A percentile compares a stretch with the other conserved stretches of the same genome.
Evolutionary conservation across 805 yeast genomes (phyloP).

Genomic region (Ogataea pignaliae): DNA sequence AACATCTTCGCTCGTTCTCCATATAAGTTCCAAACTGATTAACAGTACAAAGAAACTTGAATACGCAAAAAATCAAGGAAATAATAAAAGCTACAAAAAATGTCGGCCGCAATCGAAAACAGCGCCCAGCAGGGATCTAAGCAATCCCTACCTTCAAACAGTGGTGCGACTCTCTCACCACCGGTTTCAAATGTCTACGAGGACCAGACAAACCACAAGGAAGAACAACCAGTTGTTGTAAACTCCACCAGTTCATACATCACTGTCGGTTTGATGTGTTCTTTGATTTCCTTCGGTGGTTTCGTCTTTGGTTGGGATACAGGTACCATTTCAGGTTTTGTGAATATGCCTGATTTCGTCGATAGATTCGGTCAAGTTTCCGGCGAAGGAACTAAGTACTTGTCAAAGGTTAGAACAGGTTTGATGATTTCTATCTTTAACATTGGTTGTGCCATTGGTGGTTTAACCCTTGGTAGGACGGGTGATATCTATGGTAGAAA

Average conservation of each 20-base stretch:
- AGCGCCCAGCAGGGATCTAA: no score
- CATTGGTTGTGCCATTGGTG: conserved; percentile 72
- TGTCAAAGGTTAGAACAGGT: conserved; percentile 53
- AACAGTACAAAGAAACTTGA: no score
- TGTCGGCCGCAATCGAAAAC: no score
- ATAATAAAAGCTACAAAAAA: no score
- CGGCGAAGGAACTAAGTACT: conserved; percentile 35
- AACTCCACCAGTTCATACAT: conserved; percentile 20
- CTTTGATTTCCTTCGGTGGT: conserved; percentile 68
- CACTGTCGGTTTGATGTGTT: conserved; percentile 36
- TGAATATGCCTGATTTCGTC: conserved; percentile 54
- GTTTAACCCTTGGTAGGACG: conserved; percentile 49
- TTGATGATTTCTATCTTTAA: conserved; percentile 67
- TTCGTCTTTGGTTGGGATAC: conserved; percentile 77
- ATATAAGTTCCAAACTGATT: no score
- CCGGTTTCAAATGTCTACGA: conserved; percentile 23
- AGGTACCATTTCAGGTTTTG: conserved; percentile 72
- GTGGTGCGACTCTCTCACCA: conserved; percentile 8
- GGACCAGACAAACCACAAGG: conserved; percentile 14
- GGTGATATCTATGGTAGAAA: conserved; percentile 64
- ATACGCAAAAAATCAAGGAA: no score
- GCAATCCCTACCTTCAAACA: no score
- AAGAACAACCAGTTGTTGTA: background rate
- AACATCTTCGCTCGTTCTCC: no score
- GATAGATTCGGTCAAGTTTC: conserved; percentile 47